Conservation (phyloP, 2,329 filamentous ascomycete species). For the Aspergillus novofumigatus region DNA sequence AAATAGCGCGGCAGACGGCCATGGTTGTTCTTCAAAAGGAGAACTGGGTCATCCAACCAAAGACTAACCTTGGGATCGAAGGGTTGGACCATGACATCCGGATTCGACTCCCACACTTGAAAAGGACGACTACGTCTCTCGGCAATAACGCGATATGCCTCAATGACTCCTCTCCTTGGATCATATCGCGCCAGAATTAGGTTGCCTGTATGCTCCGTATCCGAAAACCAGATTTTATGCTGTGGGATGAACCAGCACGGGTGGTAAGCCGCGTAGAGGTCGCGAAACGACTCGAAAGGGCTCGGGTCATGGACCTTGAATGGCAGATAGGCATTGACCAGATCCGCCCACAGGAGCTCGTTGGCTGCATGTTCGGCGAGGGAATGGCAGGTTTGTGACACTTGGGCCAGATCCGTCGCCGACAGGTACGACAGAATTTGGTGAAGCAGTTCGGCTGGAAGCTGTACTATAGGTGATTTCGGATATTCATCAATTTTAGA, state of each 20-base stretch:
- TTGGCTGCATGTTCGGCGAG: conserved; percentile 58
- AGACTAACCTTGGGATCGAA: conserved; percentile 68
- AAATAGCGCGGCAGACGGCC: conserved; percentile 20
- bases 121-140: conserved; percentile 54
- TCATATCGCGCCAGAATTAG: conserved; percentile 76
- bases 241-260: conserved; percentile 80
- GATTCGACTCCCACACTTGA: conserved; percentile 62
- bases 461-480: conserved; percentile 29
- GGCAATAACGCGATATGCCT: conserved; percentile 72
- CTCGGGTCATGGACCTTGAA: conserved; percentile 51
- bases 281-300: conserved; percentile 61
- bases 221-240: conserved; percentile 81
- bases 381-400: conserved; percentile 58
- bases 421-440: conserved; percentile 65
- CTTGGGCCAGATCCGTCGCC: conserved; percentile 58
- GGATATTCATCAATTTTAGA: background rate
- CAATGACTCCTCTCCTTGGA: conserved; percentile 67
- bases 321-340: conserved; percentile 67
- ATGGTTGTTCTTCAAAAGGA: conserved; percentile 49
- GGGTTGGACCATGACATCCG: conserved; percentile 63
- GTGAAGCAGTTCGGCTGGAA: conserved; percentile 73
- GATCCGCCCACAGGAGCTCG: conserved; percentile 67
- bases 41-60: conserved; percentile 69
- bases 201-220: conserved; percentile 68
- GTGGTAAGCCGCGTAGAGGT: conserved; percentile 70